A percentile compares a stretch with the other conserved stretches of the same genome.
Evolutionary conservation across 345 rosid genomes (phyloP).

Genomic region (Aquilaria sinensis): DNA sequence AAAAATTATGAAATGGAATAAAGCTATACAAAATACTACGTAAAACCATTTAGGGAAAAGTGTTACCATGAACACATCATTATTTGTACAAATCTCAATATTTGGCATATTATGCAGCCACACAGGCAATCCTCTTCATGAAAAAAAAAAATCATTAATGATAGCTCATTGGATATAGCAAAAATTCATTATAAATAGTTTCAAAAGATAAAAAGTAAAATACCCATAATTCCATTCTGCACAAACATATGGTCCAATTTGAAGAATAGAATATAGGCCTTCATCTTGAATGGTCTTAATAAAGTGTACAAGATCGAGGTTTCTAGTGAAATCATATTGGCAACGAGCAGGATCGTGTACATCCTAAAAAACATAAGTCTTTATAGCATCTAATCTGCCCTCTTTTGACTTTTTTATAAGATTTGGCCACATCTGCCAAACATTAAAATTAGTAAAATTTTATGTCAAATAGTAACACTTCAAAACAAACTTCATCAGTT

Average conservation of each 20-base stretch:
- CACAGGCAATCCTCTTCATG: conserved; percentile 51
- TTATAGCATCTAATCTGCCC: conserved; percentile 60
- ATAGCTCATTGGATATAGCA: no score
- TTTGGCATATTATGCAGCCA: conserved; percentile 44
- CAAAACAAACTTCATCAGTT: no score
- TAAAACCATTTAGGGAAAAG: neutral
- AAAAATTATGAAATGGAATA: neutral
- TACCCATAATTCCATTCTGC: conserved; percentile 73
- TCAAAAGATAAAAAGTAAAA: no score
- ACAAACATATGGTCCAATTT: conserved; percentile 70
- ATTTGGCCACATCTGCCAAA: conserved; percentile 73
- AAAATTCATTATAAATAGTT: no score
- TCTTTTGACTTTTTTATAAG: conserved; percentile 51
- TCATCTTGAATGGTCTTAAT: conserved; percentile 42
- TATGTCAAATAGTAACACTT: no score
- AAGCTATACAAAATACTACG: no score
- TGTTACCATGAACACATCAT: conserved; percentile 38
- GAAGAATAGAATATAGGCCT: conserved; percentile 48
- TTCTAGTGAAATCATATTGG: conserved; percentile 42
- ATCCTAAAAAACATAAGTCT: conserved; percentile 68
- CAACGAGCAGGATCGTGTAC: conserved; percentile 51
- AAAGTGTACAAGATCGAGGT: conserved; percentile 50
- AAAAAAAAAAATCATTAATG: neutral
- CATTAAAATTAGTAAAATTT: no score
- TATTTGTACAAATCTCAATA: conserved; percentile 27